Evolutionary conservation across 768 basidiomycete genomes (phyloP), one percentile per base, ranked within the genome.

Genomic region (Leccinum boreale): DNA sequence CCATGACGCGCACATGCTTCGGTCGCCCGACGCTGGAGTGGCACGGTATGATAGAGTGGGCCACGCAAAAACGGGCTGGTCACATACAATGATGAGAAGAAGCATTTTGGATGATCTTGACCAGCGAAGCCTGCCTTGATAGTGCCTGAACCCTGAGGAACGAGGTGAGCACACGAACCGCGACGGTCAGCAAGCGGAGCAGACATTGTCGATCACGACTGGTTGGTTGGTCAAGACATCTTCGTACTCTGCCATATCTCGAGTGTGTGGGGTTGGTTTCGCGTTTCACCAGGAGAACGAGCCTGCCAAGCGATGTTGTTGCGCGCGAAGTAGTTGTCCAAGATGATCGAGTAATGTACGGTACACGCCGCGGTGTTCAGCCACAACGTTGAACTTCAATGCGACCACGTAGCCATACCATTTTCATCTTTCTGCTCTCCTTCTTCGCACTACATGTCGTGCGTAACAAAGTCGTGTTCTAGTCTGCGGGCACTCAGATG

Each of bases 41-140:
- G 39, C 39, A 42, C 60, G 54, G 62, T 52, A 33, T 57, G 60
- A 65, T 53, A 68, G 58, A 62, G 57, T 26, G 47, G 12, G 51
- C 15, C 65, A 62, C 59, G 64, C 67, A 73, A 77, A 77, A 21
- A 35, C 73, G 62, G 3, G 44, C 14, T 11, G 62, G 63, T 68
- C 69, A 85, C 94, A 78, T 77, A 97, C 95, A 94, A 98, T 62
- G 94, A 97, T 61, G 97, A 95, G 69, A 98, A 98, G 82, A 95
- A 98, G 72, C 95, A 98, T 83, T 97, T 97, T 45, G 97, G 97
- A 71, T 97, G 94, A 75, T 98, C 96, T 75, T 98, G 92, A 48
- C 97, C 97, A 54, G 97, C 97, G 71, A 99, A 99, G 42, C 97
- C 97, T 59, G 97, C 97, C 75, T 98, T 99, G 73, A 99, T 96